A percentile compares a stretch with the other conserved stretches of the same genome.
Evolutionary conservation across 2,329 filamentous ascomycete genomes (phyloP).

Genomic region (Lecanoromycetidae sp.): DNA sequence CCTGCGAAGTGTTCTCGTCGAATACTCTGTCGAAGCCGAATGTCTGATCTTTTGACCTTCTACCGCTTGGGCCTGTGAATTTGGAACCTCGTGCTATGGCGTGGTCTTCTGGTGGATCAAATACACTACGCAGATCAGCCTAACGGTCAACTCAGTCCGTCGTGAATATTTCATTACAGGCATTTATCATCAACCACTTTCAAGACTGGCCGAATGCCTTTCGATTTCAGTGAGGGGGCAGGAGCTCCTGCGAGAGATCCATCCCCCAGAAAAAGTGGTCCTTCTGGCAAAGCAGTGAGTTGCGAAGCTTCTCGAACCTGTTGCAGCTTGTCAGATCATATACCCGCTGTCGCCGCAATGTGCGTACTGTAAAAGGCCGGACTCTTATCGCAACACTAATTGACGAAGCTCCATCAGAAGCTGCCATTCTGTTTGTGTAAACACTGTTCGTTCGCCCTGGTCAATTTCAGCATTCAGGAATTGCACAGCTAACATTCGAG

Average conservation of each 20-base stretch:
- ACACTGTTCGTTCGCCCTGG: background rate
- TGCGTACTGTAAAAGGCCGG: constrained; percentile 44
- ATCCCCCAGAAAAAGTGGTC: constrained; percentile 86
- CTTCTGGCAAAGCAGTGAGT: constrained; percentile 63
- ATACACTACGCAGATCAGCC: constrained; percentile 51
- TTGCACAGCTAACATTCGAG: background rate
- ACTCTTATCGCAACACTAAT: constrained; percentile 47
- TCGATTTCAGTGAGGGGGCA: constrained; percentile 60
- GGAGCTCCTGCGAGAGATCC: constrained; percentile 83
- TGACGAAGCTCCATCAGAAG: constrained; percentile 35
- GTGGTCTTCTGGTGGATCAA: constrained; percentile 92
- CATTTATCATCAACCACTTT: constrained; percentile 95
- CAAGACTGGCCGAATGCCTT: constrained; percentile 80
- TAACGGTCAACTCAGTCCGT: background rate
- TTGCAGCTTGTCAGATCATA: background rate
- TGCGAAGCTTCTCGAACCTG: constrained; percentile 85
- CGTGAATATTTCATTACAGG: constrained; percentile 47
- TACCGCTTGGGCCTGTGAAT: constrained; percentile 69
- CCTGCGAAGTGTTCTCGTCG: constrained; percentile 85
- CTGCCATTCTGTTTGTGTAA: constrained; percentile 26
- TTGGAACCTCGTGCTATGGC: constrained; percentile 78
- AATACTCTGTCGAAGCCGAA: constrained; percentile 96
- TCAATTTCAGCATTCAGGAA: background rate
- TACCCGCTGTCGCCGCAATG: too few species aligned
- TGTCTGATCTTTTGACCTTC: constrained; percentile 92